phyloP scores from a whole-genome alignment of 2,329 filamentous ascomycete genomes.

The Pestalotiopsis sp. region DNA sequence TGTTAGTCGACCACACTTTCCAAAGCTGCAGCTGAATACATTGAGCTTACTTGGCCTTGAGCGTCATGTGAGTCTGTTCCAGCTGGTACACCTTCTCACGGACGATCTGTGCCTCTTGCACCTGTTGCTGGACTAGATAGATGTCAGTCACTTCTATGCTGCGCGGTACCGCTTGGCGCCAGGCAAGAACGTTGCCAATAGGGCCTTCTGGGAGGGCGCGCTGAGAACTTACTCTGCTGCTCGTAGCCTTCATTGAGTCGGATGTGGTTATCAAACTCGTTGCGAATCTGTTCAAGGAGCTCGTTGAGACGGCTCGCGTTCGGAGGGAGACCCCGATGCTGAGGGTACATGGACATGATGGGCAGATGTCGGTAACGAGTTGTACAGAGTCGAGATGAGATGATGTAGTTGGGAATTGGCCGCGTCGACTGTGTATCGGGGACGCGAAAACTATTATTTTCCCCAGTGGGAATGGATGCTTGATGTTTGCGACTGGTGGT shows the following conservation, averaged over 20 bases:
- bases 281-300: constrained; percentile 85
- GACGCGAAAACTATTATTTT: not conserved
- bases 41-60: constrained; percentile 83
- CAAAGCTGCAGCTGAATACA: not conserved
- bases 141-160: not conserved
- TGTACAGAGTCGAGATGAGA: not conserved
- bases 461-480: not conserved
- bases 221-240: constrained; percentile 77
- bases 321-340: constrained; percentile 78
- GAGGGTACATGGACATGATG: constrained; percentile 77
- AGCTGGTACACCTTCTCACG: constrained; percentile 90
- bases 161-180: not conserved
- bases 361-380: not conserved
- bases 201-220: not conserved
- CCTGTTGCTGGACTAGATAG: constrained; percentile 76
- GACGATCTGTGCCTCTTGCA: constrained; percentile 94
- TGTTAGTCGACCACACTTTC: constrained; percentile 10
- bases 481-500: not conserved
- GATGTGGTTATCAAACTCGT: constrained; percentile 86
- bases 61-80: constrained; percentile 83
- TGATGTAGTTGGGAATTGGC: not conserved
- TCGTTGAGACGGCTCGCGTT: constrained; percentile 76
- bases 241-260: constrained; percentile 86
- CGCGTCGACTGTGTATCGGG: not conserved
- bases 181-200: not conserved